Conservation (phyloP, 2,329 filamentous ascomycete species). For the Knoxdaviesia proteae region DNA sequence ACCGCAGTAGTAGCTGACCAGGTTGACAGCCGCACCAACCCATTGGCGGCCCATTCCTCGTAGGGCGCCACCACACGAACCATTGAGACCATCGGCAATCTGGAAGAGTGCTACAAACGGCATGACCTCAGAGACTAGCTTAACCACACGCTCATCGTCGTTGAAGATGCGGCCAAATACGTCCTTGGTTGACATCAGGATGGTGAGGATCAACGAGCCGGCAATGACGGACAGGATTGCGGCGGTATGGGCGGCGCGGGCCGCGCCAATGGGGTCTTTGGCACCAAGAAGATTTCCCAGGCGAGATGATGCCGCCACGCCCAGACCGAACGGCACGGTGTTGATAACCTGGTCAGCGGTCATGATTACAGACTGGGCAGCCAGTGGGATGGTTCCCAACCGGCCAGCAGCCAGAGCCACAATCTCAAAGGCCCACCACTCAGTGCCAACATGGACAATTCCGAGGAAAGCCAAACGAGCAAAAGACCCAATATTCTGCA, state of each 20-base stretch:
- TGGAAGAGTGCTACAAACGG: constrained; percentile 79
- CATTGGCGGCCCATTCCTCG: constrained; percentile 75
- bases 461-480: constrained; percentile 55
- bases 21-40: constrained; percentile 63
- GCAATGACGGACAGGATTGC: constrained; percentile 52
- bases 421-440: constrained; percentile 92
- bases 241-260: constrained; percentile 52
- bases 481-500: constrained; percentile 51
- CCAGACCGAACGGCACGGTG: constrained; percentile 71
- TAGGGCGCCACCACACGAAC: constrained; percentile 61
- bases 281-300: constrained; percentile 66
- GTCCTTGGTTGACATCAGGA: constrained; percentile 50
- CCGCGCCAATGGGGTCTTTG: constrained; percentile 41
- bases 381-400: constrained; percentile 58
- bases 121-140: constrained; percentile 55
- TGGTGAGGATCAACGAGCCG: constrained; percentile 42
- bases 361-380: constrained; percentile 78
- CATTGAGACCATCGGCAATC: constrained; percentile 73
- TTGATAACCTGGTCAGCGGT: constrained; percentile 69
- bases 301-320: constrained; percentile 58
- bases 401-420: constrained; percentile 65
- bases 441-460: constrained; percentile 66
- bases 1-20: constrained; percentile 66
- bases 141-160: constrained; percentile 49
- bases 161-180: constrained; percentile 67